Conservation (phyloP, 371 early-diverging fungal species). For the Blastocladiella emersonii region DNA sequence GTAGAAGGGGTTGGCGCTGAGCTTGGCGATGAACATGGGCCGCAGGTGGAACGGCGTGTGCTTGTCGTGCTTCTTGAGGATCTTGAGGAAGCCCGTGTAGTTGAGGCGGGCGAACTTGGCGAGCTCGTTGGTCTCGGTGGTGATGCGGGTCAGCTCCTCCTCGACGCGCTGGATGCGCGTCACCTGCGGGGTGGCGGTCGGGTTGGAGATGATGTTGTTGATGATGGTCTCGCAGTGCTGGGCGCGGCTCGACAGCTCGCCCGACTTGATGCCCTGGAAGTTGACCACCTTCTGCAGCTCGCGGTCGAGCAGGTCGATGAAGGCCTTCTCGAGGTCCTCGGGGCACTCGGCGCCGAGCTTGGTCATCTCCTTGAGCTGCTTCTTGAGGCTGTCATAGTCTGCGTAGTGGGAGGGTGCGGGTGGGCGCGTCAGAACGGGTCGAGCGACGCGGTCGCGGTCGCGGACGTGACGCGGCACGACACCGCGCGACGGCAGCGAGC, state of each 20-base stretch:
- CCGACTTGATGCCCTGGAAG: conserved; percentile 78
- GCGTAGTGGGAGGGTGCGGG: conserved; percentile 3
- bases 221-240: conserved; percentile 57
- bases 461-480: no score
- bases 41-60: conserved; percentile 70
- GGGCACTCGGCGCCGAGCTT: conserved; percentile 35
- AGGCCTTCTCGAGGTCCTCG: conserved; percentile 71
- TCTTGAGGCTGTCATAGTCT: conserved; percentile 81
- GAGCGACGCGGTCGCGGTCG: no score
- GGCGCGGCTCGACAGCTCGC: conserved; percentile 68
- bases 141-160: conserved; percentile 63
- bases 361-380: conserved; percentile 49
- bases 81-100: conserved; percentile 91
- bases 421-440: background rate
- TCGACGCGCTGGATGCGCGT: conserved; percentile 36
- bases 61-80: conserved; percentile 95
- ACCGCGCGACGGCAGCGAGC: no score
- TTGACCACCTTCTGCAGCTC: conserved; percentile 65
- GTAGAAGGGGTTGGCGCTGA: conserved; percentile 78
- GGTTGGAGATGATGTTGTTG: conserved; percentile 35
- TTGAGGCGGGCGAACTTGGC: conserved; percentile 87
- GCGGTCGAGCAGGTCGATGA: conserved; percentile 69
- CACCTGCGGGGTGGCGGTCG: conserved; percentile 32
- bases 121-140: conserved; percentile 77
- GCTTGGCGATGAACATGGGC: conserved; percentile 71